A percentile compares a stretch with the other conserved stretches of the same genome.
Conservation (phyloP, 345 rosid species). For the Arabis hirsuta region DNA sequence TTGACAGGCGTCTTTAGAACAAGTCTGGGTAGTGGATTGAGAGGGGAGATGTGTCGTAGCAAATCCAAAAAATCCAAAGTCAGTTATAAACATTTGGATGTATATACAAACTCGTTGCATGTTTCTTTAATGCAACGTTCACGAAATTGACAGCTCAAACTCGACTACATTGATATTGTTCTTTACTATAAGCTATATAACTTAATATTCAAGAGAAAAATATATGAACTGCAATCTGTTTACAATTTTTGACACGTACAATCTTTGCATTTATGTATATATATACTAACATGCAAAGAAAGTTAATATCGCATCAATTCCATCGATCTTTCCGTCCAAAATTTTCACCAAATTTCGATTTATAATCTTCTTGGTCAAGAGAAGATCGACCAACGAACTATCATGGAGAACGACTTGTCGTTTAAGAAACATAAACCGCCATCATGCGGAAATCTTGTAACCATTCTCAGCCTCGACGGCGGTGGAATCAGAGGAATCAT, state of each 20-base stretch:
- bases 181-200: too few relatives aligned
- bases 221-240: neutral
- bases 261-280: conserved; percentile 11
- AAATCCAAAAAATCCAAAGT: conserved; percentile 15
- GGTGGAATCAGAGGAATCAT: conserved; percentile 78
- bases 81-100: neutral
- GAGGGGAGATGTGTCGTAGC: conserved; percentile 7
- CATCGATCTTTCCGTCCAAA: neutral
- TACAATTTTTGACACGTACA: conserved; percentile 7
- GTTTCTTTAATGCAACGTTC: conserved; percentile 6
- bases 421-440: conserved; percentile 48
- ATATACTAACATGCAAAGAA: neutral
- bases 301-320: neutral
- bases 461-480: conserved; percentile 77
- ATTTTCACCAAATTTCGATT: neutral
- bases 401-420: conserved; percentile 32
- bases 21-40: neutral
- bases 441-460: conserved; percentile 54
- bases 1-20: too few relatives aligned
- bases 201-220: neutral
- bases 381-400: neutral
- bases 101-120: neutral
- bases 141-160: conserved; percentile 23
- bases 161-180: conserved; percentile 14
- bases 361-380: neutral